Conservation (phyloP, 805 yeast genomes). For the Ogataea neopini region DNA sequence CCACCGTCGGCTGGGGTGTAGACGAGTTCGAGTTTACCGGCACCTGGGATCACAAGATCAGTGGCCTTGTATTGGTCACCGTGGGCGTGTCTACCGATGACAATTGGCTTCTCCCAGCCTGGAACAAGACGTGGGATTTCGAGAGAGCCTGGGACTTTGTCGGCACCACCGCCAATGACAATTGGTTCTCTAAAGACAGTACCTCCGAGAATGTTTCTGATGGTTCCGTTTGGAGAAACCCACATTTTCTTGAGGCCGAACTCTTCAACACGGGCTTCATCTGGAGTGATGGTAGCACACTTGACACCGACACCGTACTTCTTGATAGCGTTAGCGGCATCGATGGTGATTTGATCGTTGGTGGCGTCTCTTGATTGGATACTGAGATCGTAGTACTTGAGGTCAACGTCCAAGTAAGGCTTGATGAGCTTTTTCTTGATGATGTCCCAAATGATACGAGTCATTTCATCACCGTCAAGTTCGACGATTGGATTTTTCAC, state of each 20-base stretch:
- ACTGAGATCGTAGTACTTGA: conserved; percentile 75
- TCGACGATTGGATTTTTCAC: conserved; percentile 77
- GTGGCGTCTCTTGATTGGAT: conserved; percentile 69
- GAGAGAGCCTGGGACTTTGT: conserved; percentile 26
- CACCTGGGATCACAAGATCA: conserved; percentile 63
- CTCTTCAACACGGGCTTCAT: conserved; percentile 76
- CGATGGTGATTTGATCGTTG: conserved; percentile 71
- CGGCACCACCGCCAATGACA: conserved; percentile 53
- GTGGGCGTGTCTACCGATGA: conserved; percentile 83
- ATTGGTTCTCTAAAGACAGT: conserved; percentile 86
- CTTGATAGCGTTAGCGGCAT: conserved; percentile 74
- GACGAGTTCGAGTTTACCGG: conserved; percentile 66
- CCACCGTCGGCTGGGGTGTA: conserved; percentile 65
- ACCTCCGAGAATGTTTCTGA: conserved; percentile 78
- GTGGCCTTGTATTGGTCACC: conserved; percentile 87
- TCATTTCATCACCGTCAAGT: conserved; percentile 85
- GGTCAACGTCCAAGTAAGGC: conserved; percentile 71
- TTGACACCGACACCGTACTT: conserved; percentile 79
- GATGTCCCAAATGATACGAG: conserved; percentile 78
- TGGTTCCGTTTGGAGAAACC: conserved; percentile 84
- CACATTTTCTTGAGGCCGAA: conserved; percentile 77
- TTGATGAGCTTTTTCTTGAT: conserved; percentile 66
- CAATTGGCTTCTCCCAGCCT: conserved; percentile 79
- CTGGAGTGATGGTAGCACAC: conserved; percentile 87
- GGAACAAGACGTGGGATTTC: conserved; percentile 77